Evolutionary conservation across 2,329 filamentous ascomycete genomes (phyloP), one percentile per base, ranked within the genome.

Genomic region (Lachnum nothofagi): DNA sequence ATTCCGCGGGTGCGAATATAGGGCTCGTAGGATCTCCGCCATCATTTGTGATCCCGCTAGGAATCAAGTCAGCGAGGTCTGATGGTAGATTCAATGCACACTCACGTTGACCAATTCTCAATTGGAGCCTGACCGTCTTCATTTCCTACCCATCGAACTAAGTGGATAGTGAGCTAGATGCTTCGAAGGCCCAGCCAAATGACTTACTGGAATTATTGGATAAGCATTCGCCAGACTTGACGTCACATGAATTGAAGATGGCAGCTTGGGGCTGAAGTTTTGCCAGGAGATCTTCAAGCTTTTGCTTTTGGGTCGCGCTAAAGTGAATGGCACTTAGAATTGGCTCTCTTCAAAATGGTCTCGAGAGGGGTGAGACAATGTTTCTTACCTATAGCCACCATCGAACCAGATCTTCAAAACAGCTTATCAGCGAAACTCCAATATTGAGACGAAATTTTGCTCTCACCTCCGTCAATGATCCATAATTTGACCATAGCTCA

Each of bases 51-150:
- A 56, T 40, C 5, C 31, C 31, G 9, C 31, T 34, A 14, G n/a
- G n/a, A 16, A 9, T 16, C 9, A 16, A 6, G n/a, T 34, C 5
- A 45, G 42, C 23, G 20, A 41, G 14, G 19, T 12, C 16, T 25
- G 19, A 23, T 25, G 7, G n/a, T 37, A 2, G 20, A 2, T 10
- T 34, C 10, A 17, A 14, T 3, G 23, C 22, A 41, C 17, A 25
- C 53, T 38, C 41, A 59, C 37, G 57, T 61, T 4, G 59, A 61
- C 60, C 59, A 62, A 29, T 61, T 62, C 23, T 61, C 59, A 23
- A 57, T 19, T 12, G 54, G 48, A 3, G 59, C 57, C 23, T 56
- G 25, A n/a, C 60, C 60, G 3, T 22, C 14, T 38, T 62, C 60
- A 5, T 46, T 59, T 12, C 59, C 60, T 14, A 60, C 55, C 60